Evolutionary conservation across 208 protist species (phyloP), one percentile per base, ranked within the genome.

Genomic region (Trypanosoma avium): DNA sequence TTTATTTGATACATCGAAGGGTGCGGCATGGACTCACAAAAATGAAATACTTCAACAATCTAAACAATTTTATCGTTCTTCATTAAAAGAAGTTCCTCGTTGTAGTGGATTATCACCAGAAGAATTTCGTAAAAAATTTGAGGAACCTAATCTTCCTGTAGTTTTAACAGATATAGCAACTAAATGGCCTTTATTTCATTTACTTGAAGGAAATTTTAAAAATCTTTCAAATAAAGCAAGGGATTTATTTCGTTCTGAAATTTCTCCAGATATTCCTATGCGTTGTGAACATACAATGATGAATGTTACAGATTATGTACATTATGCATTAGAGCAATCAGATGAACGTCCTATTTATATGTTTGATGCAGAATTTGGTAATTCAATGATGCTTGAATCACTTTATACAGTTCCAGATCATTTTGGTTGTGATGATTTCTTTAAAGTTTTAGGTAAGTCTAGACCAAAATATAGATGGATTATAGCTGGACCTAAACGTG

Each of bases 341-440:
- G 90, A 94, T 62, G 90, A 96, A 65, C 82, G 88, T n/a, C 88
- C 88, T 10, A 92, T 92, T 58, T 96, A 96, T 77, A 84, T 96
- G 74, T 96, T 96, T 65, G 90, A 96, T 69, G 72, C 85, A 10
- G 84, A 96, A 64, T 96, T 93, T 46, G 83, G 79, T 45, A 71
- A 27, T 22, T 73, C 69, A 47, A 78, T 92, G 48, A 63, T 81
- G 57, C 49, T 61, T 7, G 84, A 87, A 54, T 47, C 52, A 19
- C 78, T 93, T 26, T 95, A 91, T 71, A 86, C 84, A n/a, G 84
- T 93, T 36, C 88, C 86, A 7, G 68, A 68, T 35, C 73, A 92
- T 67, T 96, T 92, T 77, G 77, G 67, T 9, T 52, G 73, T 13
- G 90, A 96, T 67, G 87, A 96, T 70, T 91, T 92, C 63, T 94